A percentile compares a stretch with the other conserved stretches of the same genome.
phyloP scores from a whole-genome alignment of 768 basidiomycete species.

The Pulveroboletus ravenelii region DNA sequence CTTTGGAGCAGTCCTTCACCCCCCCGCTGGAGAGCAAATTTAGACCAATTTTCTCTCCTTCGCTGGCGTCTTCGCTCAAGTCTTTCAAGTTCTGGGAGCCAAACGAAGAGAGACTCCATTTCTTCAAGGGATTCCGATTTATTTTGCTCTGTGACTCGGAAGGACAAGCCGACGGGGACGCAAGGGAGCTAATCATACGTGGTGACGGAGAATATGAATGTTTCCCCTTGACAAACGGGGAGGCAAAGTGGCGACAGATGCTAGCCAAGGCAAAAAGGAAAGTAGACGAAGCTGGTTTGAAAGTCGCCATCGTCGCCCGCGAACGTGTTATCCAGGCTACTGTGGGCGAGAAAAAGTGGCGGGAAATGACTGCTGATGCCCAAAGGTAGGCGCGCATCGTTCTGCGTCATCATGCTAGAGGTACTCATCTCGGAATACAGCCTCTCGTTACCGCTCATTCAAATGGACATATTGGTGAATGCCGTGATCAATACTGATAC shows the following conservation, averaged over 20 bases:
- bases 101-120: no score
- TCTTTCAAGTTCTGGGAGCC: no score
- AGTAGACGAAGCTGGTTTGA: constrained; percentile 37
- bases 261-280: constrained; percentile 51
- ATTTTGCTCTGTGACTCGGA: constrained; percentile 56
- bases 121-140: constrained; percentile 54
- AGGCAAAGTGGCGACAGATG: constrained; percentile 46
- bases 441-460: constrained; percentile 40
- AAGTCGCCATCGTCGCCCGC: constrained; percentile 51
- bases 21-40: constrained; percentile 53
- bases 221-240: constrained; percentile 50
- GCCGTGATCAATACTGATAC: constrained; percentile 40
- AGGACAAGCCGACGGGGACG: constrained; percentile 44
- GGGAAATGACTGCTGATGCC: constrained; percentile 46
- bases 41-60: constrained; percentile 52
- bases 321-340: constrained; percentile 42
- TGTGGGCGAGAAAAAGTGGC: constrained; percentile 54
- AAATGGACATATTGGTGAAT: constrained; percentile 46
- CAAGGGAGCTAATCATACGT: constrained; percentile 51
- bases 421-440: constrained; percentile 24
- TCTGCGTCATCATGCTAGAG: background rate
- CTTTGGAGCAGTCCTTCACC: constrained; percentile 48
- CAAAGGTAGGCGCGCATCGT: constrained; percentile 39
- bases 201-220: no score
- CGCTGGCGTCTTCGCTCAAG: constrained; percentile 46